Evolutionary conservation across 2,329 filamentous ascomycete species (phyloP), one percentile per base, ranked within the genome.

Genomic region (Lachnellula willkommii): DNA sequence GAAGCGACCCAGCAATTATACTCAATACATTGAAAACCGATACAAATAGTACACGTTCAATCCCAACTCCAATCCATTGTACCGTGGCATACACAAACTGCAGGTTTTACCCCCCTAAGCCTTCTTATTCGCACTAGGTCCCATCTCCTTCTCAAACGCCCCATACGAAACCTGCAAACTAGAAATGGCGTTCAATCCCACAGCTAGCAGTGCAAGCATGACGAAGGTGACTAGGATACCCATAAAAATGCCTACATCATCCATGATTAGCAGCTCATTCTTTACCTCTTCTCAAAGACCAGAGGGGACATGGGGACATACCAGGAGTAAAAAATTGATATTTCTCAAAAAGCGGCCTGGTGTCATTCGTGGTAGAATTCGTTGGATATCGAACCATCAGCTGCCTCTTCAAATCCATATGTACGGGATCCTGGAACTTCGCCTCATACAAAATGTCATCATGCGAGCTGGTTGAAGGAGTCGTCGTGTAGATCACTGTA

Each of bases 141-240:
- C 90, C 79, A 90, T 95, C 65, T 96, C 93, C 78, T 96, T 96
- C 70, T 95, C 93, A 70, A 97, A 99, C 1, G 94, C 91, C 60
- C 89, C 90, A 71, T 97, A 97, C 1, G 90, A 89, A 32, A 97
- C 90, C 71, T 96, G 80, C 17, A 99, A 79, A 63, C 90, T 93
- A 6, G 82, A 77, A 12, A 97, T 78, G 14, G 89, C 91, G 57
- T 74, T 82, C 54, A 97, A 75, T 14, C 88, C 94, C 55, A 92
- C 85, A 63, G 87, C 86, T 5, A 96, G 76, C 63, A 97, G 92
- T 28, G 82, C 75, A 58, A 95, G 73, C 49, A 96, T 79, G 40
- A 96, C 71, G 17, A 94, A 71, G 3, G 82, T 75, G 22, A 85
- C 85, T 39, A 92, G 69, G 20, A 96, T 75, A 28, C 83, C 88